phyloP scores from a whole-genome alignment of 257 asterid genomes.

The Echium plantagineum region DNA sequence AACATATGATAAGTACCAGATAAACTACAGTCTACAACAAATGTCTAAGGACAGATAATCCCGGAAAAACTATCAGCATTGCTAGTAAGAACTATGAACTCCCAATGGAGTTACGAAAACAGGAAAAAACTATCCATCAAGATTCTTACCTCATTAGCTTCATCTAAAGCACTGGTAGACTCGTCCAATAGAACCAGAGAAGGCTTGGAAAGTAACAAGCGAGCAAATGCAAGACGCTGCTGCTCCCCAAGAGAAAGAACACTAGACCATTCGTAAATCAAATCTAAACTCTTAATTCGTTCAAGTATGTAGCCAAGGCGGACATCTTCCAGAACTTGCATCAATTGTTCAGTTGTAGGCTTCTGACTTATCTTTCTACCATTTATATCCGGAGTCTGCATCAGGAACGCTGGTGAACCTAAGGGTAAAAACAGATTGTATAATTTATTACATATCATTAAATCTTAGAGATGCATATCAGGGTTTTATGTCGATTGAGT shows the following conservation, averaged over 20 bases:
- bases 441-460: not conserved
- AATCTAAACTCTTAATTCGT: conserved; percentile 50
- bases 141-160: conserved; percentile 60
- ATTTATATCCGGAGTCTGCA: conserved; percentile 12
- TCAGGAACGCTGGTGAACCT: conserved; percentile 46
- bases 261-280: conserved; percentile 60
- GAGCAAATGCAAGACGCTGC: conserved; percentile 79
- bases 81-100: no score
- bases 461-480: not conserved
- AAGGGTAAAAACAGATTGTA: conserved; percentile 13
- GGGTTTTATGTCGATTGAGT: not conserved
- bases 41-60: no score
- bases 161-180: conserved; percentile 82
- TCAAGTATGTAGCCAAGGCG: conserved; percentile 44
- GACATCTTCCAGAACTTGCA: conserved; percentile 54
- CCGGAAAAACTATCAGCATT: no score
- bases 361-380: conserved; percentile 20
- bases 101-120: not conserved
- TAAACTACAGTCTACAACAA: no score
- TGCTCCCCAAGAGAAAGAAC: conserved; percentile 90
- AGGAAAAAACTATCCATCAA: not conserved
- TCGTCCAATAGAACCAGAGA: conserved; percentile 60
- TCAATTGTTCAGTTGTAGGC: conserved; percentile 58
- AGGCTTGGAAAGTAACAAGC: conserved; percentile 64
- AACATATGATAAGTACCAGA: conserved; percentile 9